Evolutionary conservation across 2,329 filamentous ascomycete genomes (phyloP).

Genomic region (Emmonsiellopsis sp.): DNA sequence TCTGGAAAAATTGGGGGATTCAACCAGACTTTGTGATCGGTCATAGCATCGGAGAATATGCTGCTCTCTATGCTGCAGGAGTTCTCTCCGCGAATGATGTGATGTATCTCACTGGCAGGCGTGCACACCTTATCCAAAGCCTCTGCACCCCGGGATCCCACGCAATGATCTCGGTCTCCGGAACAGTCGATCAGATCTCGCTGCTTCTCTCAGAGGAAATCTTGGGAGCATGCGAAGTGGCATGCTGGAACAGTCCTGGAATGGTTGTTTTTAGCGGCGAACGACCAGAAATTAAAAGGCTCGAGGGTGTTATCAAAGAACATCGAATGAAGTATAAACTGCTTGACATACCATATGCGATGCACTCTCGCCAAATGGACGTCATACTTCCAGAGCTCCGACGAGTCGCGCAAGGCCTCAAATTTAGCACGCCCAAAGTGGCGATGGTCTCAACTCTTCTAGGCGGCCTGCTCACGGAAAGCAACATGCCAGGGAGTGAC

Average conservation of each 20-base stretch:
- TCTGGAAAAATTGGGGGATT: neutral
- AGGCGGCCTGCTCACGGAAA: too few relatives aligned
- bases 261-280: too few relatives aligned
- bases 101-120: too few relatives aligned
- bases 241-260: too few relatives aligned
- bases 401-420: conserved; percentile 43
- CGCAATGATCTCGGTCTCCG: too few relatives aligned
- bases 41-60: neutral
- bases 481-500: conserved; percentile 45
- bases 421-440: conserved; percentile 48
- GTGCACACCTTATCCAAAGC: too few relatives aligned
- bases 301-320: neutral
- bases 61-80: neutral
- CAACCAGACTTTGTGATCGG: neutral
- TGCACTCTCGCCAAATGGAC: conserved; percentile 58
- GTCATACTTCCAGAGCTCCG: conserved; percentile 54
- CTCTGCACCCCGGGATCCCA: too few relatives aligned
- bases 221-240: too few relatives aligned
- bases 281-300: neutral
- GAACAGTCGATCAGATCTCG: too few relatives aligned
- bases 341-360: conserved; percentile 58
- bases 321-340: conserved; percentile 29
- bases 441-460: conserved; percentile 43
- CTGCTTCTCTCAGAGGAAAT: too few relatives aligned
- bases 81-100: neutral